Evolutionary conservation across 164 flowering plant species (phyloP).

Genomic region (Amborella trichopoda): DNA sequence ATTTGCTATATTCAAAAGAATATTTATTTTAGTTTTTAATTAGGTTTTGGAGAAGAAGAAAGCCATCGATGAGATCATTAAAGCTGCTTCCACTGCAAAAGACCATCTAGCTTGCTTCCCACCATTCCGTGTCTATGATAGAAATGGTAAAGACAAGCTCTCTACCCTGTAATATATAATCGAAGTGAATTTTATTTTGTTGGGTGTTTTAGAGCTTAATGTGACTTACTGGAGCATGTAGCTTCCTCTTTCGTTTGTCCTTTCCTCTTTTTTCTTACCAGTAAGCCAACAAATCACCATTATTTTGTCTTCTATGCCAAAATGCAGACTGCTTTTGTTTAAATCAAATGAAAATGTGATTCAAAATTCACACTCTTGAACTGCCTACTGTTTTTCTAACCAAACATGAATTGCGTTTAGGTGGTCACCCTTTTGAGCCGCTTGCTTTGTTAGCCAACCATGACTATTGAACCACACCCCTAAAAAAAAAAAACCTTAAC

Average conservation of each 20-base stretch:
- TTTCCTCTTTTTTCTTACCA: background rate
- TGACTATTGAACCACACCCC: no score
- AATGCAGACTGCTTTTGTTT: no score
- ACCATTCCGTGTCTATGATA: constrained; percentile 27
- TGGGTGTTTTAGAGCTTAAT: background rate
- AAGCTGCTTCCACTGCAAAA: constrained; percentile 34
- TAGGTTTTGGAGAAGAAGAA: constrained; percentile 68
- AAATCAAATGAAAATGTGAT: no score
- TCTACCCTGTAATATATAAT: background rate
- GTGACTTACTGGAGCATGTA: background rate
- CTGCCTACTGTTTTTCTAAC: no score
- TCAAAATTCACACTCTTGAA: no score
- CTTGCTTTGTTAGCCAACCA: no score
- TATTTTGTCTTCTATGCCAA: background rate
- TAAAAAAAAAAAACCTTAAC: no score
- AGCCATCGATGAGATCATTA: constrained; percentile 35
- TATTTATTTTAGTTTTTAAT: background rate
- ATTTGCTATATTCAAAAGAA: no score
- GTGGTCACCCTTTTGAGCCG: no score
- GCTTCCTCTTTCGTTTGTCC: background rate
- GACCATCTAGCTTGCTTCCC: constrained; percentile 50
- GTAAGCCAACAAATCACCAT: background rate
- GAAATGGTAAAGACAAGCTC: constrained; percentile 31
- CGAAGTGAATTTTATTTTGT: background rate
- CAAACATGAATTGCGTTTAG: no score